Base-by-base conservation (phyloP, 2,329 filamentous ascomycete species). In the Knoxdaviesia capensis region DNA sequence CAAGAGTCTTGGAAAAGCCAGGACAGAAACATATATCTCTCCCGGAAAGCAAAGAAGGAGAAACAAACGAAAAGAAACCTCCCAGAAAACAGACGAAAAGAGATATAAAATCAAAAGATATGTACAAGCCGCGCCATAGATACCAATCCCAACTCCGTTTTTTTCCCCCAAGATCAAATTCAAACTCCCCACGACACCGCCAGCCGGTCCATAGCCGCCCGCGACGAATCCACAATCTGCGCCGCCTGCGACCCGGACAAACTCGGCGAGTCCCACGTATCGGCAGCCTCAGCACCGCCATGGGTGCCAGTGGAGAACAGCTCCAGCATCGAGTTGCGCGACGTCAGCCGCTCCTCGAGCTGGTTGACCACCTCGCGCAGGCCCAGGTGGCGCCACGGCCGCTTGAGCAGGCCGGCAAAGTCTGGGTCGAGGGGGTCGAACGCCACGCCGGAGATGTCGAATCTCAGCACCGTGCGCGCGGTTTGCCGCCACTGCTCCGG, bases 381-480 rank as follows among this genome's bases (percentile, higher is more conserved):
- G 0, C 71, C 71, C 28, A 64, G 56, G 38, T 69, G 65, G 35
- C 55, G 49, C 5, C 43, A 35, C 7, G 11, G 6, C 4, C 8
- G 37, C 11, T 11, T 35, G 29, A 49, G 47, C 20, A 20, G 20
- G 20, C 20, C 20, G 20, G 20, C 20, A 20, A 20, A 20, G 20
- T 20, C 20, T 20, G 20, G 20, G 38, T 48, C 45, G 11, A 29
- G 30, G 6, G 31, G 30, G n/a, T 46, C 41, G 28, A 50, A 49
- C 8, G 53, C 50, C 31, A 69, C 50, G 0, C 73, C 73, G 51
- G 77, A 74, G 6, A 77, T 64, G 49, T 77, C 73, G 8, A 69
- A 49, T 44, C 64, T 65, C 11, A 77, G 55, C 43, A 77, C 56
- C 2, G 66, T 66, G 9, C 71, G 61, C 36, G 75, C 62, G 2